phyloP scores from a whole-genome alignment of 1,284 basidiomycete genomes.

The Moniliella sp. region DNA sequence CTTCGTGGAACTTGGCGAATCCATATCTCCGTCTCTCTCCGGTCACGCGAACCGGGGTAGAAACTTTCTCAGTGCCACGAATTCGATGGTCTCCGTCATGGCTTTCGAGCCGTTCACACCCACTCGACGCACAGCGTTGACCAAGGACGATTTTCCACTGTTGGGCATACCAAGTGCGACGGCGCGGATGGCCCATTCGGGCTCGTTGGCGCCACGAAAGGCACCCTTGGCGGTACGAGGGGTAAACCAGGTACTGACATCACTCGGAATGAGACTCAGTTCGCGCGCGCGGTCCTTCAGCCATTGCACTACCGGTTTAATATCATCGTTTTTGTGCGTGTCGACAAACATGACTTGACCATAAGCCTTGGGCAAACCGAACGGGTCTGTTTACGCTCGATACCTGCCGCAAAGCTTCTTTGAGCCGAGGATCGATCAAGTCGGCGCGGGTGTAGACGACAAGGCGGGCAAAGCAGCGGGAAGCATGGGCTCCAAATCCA shows the following conservation, averaged over 20 bases:
- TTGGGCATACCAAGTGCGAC: constrained; percentile 67
- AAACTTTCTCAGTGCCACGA: constrained; percentile 36
- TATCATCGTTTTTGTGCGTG: constrained; percentile 36
- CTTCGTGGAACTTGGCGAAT: too few relatives aligned
- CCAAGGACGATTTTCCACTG: constrained; percentile 80
- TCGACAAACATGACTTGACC: constrained; percentile 40
- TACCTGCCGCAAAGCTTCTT: too few relatives aligned
- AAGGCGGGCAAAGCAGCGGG: constrained; percentile 37
- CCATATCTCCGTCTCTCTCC: too few relatives aligned
- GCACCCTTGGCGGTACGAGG: constrained; percentile 19
- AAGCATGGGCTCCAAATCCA: neutral
- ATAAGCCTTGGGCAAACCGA: constrained; percentile 36
- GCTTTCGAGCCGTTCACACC: constrained; percentile 66
- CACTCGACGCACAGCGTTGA: constrained; percentile 71
- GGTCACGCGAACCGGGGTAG: constrained; percentile 27
- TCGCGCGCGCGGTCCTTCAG: constrained; percentile 7
- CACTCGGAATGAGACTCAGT: too few relatives aligned
- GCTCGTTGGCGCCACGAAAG: constrained; percentile 22
- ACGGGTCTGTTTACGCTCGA: constrained; percentile 34
- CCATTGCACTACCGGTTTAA: constrained; percentile 36
- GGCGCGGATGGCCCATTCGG: constrained; percentile 24
- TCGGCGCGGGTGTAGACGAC: constrained; percentile 77
- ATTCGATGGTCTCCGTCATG: constrained; percentile 64
- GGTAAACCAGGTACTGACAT: too few relatives aligned
- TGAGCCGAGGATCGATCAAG: constrained; percentile 60